Percentiles rank a stretch among this genome's conserved stretches.
phyloP scores from a whole-genome alignment of 768 basidiomycete genomes.

The Coprinopsis cinerea region DNA sequence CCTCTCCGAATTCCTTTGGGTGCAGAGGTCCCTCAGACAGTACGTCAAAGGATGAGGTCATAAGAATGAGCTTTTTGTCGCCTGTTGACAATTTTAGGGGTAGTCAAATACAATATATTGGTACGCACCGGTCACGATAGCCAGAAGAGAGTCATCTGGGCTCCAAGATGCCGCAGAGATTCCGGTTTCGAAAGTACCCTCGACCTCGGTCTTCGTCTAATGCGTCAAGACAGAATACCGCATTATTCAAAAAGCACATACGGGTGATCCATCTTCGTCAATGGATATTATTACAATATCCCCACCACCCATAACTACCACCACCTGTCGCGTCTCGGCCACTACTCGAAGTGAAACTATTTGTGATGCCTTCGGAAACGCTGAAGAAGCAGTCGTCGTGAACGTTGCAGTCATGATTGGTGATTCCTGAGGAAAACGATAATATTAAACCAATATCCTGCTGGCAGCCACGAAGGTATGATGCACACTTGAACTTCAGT shows the following conservation, averaged over 20 bases:
- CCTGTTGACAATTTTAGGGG: conserved; percentile 28
- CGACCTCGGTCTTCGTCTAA: conserved; percentile 66
- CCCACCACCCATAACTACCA: conserved; percentile 65
- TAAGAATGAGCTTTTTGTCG: conserved; percentile 75
- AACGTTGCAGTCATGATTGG: conserved; percentile 30
- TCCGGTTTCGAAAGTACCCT: conserved; percentile 83
- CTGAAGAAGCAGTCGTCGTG: conserved; percentile 25
- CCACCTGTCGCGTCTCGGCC: conserved; percentile 64
- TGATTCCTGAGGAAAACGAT: conserved; percentile 16
- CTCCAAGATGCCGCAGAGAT: conserved; percentile 84
- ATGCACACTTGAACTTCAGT: conserved; percentile 16
- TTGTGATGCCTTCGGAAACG: conserved; percentile 27
- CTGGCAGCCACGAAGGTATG: neutral
- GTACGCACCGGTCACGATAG: conserved; percentile 66
- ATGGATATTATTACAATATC: conserved; percentile 72
- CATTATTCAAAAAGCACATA: conserved; percentile 32
- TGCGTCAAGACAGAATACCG: conserved; percentile 14
- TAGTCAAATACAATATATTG: neutral
- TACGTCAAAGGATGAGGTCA: conserved; percentile 87
- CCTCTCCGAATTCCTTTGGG: conserved; percentile 80
- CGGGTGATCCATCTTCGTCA: conserved; percentile 40
- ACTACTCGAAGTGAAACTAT: conserved; percentile 64
- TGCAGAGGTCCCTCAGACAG: conserved; percentile 74
- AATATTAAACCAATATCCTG: neutral
- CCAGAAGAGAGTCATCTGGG: conserved; percentile 86